Base-by-base conservation (phyloP, 768 basidiomycete genomes). In the Lentinula sp. region DNA sequence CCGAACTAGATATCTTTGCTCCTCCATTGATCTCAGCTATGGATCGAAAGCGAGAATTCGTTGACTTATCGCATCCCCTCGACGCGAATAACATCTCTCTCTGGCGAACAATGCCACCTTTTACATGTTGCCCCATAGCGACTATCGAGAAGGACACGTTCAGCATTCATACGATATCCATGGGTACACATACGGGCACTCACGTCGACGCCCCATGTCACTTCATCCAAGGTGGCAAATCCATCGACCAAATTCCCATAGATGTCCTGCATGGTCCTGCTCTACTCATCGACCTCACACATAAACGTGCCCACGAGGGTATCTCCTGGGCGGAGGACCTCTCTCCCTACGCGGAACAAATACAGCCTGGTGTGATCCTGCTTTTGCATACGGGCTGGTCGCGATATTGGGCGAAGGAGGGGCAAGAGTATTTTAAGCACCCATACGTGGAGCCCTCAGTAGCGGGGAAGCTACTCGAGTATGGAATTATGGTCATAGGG, bases 181-280 rank as follows among this genome's bases (percentile, higher is more conserved):
- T 90, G 23, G 81, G 85, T 4, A 84, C 89, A 1, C 90, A 91
- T 67, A 85, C 85, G 0, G 90, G 90, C 51, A 91, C 90, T 2
- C 90, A 92, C 73, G 76, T 91, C 70, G 90, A 92, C 66, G 87
- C 88, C 0, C 90, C 90, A 0, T 83, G 79, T 54, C 90, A 92
- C 67, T 90, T 90, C 74, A 72, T 86, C 72, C 71, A 72, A 4
- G 74, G 79, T 35, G 88, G 85, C 4, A 72, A 73, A 51, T 81
- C 81, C 10, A 76, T 91, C 49, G 82, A 85, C 64, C 75, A 85
- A 56, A 76, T 90, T 52, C 79, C 82, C 13, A 76, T 88, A 9
- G 48, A 50, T 15, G 73, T 77, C n/a, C 79, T 89, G 61, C 70
- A 87, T 28, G 84, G 82, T 2, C 81, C 79, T 16, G 80, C 81